Evolutionary conservation across 2,329 filamentous ascomycete species (phyloP), one percentile per base, ranked within the genome.

Genomic region (Fusarium proliferatum): DNA sequence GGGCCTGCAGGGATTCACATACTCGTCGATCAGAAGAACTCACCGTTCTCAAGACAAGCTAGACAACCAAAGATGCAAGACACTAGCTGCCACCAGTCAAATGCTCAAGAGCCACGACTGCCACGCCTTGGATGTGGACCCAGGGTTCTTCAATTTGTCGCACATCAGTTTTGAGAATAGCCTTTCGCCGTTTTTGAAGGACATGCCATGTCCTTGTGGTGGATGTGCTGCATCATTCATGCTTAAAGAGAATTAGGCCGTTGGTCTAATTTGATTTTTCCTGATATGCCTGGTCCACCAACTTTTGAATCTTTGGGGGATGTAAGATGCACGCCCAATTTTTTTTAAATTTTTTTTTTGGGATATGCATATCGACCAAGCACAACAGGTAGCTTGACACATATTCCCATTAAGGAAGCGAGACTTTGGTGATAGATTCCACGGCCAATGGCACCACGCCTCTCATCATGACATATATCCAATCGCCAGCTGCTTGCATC

Each of bases 11-110:
- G 73, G 73, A 75, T 76, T 69, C 52, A 56, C 34, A 64, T 53
- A 48, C 52, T 65, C 60, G 70, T 71, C 67, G 67, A 77, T 76
- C 67, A 77, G 62, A 73, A 76, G 61, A 72, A 69, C 75, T 78
- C 72, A 74, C 74, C 71, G 62, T 77, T 74, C 75, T 76, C 63
- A 62, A 73, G 60, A 48, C 39, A 43, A 51, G 53, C 48, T 60
- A 51, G 48, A 34, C 48, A 19, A 66, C 64, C 59, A 74, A 66
- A 66, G 63, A 67, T 73, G 61, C 70, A 73, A 71, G 73, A 67
- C 73, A 73, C 64, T 62, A 51, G 57, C 39, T 62, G 39, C 65
- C 60, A 59, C 56, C 60, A 67, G 52, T 64, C 51, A 71, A 70
- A 59, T 36, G 21, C 52, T 56, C 10, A 26, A 58, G 19, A 63